Conservation (phyloP, 208 protist genomes). For the Wallacemonas sp. region DNA sequence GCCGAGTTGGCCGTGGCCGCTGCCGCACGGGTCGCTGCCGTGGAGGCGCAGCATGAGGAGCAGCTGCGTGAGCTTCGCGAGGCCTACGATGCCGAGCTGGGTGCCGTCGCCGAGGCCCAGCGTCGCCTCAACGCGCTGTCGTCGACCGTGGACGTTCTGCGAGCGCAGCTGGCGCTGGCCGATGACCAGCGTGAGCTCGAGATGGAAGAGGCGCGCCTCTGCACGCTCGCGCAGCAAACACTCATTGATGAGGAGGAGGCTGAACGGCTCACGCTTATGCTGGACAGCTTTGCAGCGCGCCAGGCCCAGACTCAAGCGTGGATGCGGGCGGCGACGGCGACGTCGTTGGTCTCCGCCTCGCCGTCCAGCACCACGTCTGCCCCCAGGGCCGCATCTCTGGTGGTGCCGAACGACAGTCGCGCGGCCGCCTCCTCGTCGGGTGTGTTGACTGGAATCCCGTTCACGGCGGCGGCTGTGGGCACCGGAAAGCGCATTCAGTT, state of each 20-base stretch:
- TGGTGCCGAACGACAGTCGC: too few species aligned
- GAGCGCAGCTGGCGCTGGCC: constrained; percentile 9
- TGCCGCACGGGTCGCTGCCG: neutral
- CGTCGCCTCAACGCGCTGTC: neutral
- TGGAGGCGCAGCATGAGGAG: neutral
- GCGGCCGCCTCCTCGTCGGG: too few species aligned
- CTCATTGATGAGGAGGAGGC: neutral
- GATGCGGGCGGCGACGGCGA: neutral
- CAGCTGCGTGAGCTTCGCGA: neutral
- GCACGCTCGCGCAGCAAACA: neutral
- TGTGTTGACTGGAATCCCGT: too few species aligned
- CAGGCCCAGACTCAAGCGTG: neutral
- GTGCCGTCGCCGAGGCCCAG: neutral
- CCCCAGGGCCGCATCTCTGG: too few species aligned
- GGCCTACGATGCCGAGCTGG: neutral
- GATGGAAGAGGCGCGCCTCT: constrained; percentile 2
- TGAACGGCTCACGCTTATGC: neutral
- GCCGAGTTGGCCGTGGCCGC: too few species aligned
- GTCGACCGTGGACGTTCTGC: constrained; percentile 3
- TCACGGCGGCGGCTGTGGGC: neutral
- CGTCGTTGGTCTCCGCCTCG: too few species aligned
- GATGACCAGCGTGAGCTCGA: constrained; percentile 8
- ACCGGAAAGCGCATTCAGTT: constrained; percentile 5
- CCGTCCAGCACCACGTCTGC: too few species aligned
- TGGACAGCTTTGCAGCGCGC: neutral